These are phyloP conservation scores for Alnus rubra DNA, from an alignment of 306 rosid species.

Conservation along the genomic window DNA sequence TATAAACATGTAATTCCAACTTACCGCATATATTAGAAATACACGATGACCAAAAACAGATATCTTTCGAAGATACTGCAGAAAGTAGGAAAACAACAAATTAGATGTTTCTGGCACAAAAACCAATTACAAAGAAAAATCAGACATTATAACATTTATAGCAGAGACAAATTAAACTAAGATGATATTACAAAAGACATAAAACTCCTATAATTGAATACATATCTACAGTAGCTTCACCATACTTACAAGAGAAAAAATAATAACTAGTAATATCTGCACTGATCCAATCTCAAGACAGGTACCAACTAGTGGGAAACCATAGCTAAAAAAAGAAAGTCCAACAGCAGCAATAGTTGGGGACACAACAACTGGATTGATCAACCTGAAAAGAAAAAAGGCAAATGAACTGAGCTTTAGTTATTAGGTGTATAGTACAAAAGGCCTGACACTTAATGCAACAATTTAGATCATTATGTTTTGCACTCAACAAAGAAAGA, in stretches of 20 bases:
- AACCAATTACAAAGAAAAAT: background rate
- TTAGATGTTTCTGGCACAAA: conserved; percentile 20
- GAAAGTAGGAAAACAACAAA: conserved; percentile 24
- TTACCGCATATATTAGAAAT: conserved; percentile 91
- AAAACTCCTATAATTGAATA: conserved; percentile 5
- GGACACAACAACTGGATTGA: conserved; percentile 95
- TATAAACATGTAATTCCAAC: conserved; percentile 28
- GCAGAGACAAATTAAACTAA: background rate
- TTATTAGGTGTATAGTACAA: background rate
- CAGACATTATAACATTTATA: background rate
- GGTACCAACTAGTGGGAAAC: conserved; percentile 86
- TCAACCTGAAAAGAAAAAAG: conserved; percentile 61
- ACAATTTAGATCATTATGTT: background rate
- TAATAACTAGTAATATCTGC: conserved; percentile 80
- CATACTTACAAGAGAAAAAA: conserved; percentile 90
- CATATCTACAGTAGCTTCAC: conserved; percentile 17
- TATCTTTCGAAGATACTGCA: conserved; percentile 92
- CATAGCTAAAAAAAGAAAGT: conserved; percentile 93
- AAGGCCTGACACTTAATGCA: background rate
- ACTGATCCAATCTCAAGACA: conserved; percentile 94
- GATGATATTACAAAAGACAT: background rate
- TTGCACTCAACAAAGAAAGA: background rate
- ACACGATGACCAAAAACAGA: conserved; percentile 93
- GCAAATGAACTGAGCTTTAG: conserved; percentile 20
- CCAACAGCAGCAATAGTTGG: conserved; percentile 99